Evolutionary conservation across 805 yeast species (phyloP), one percentile per base, ranked within the genome.

Genomic region (Schizosaccharomyces osmophilus): DNA sequence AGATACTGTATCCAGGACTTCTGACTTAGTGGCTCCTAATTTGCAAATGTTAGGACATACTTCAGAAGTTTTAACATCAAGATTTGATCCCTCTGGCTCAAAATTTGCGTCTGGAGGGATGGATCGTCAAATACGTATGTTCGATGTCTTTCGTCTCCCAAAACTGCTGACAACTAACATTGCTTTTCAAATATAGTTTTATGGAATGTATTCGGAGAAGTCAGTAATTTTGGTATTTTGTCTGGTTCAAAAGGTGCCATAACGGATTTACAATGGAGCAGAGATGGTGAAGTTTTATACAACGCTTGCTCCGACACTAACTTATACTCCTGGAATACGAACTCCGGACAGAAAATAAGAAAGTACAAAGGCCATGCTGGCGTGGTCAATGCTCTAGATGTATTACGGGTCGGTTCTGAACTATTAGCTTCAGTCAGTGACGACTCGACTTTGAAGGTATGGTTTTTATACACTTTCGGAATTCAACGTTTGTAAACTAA

Each of bases 161-260:
- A 58, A 59, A 15, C 32, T 36, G 15, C 15, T 36, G 13, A 6
- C 3, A 13, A 13, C 41, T 36, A 36, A 43, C 55, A 54, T 48
- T 22, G 36, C 31, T n/a, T 24, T 59, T 26, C 60, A 42, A 39
- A 64, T n/a, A 59, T 65, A 48, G 71, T 71, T 24, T 65, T 79
- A 31, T 79, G 82, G 82, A 69, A 71, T 41, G 68, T 74, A 4
- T 78, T 78, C 2, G 69, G 69, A n/a, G 72, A 66, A 43, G 63
- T 66, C 61, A 65, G 62, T 11, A 80, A 79, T 66, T 74, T 69
- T 63, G 83, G 82, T 2, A 69, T 72, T 3, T 64, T 79, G 2
- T 63, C 65, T 13, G 85, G 83, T 4, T 87, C 83, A 67, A 82
- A 82, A 63, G 78, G 80, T 5, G 87, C 87, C 0, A 75, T 85